phyloP scores from a whole-genome alignment of 306 rosid species.

The Parietaria judaica region DNA sequence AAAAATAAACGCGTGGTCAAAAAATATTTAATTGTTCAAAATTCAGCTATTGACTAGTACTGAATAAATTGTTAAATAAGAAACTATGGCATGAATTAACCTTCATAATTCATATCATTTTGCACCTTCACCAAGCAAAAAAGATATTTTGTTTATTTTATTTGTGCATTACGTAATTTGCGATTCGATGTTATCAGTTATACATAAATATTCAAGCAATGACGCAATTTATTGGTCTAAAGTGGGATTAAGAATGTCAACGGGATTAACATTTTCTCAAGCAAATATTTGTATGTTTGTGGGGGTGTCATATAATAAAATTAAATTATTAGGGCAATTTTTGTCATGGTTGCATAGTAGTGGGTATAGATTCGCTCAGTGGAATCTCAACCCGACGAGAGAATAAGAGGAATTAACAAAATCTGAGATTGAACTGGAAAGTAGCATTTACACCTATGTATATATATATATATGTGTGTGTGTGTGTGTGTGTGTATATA shows the following conservation, averaged over 20 bases:
- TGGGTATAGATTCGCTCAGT: constrained; percentile 6
- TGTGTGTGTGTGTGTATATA: not conserved
- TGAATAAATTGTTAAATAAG: not conserved
- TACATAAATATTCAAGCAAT: constrained; percentile 1
- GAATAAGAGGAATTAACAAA: not conserved
- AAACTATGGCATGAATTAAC: not conserved
- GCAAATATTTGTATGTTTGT: no score
- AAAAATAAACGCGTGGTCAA: not conserved
- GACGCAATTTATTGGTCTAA: constrained; percentile 5
- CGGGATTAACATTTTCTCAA: no score
- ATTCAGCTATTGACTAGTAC: constrained; percentile 10
- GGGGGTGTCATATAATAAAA: not conserved
- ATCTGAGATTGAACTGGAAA: constrained; percentile 11
- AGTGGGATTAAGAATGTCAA: no score
- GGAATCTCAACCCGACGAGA: constrained; percentile 1
- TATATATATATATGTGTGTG: no score
- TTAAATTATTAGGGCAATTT: not conserved
- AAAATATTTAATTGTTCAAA: not conserved
- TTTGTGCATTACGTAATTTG: constrained; percentile 9
- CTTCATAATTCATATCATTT: not conserved
- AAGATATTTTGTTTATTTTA: not conserved
- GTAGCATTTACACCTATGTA: constrained; percentile 1
- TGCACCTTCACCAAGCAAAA: constrained; percentile 12
- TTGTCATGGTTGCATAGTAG: constrained; percentile 3
- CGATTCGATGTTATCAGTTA: constrained; percentile 9